Conservation (phyloP, 768 basidiomycete genomes). For the Calocybe cyanea region DNA sequence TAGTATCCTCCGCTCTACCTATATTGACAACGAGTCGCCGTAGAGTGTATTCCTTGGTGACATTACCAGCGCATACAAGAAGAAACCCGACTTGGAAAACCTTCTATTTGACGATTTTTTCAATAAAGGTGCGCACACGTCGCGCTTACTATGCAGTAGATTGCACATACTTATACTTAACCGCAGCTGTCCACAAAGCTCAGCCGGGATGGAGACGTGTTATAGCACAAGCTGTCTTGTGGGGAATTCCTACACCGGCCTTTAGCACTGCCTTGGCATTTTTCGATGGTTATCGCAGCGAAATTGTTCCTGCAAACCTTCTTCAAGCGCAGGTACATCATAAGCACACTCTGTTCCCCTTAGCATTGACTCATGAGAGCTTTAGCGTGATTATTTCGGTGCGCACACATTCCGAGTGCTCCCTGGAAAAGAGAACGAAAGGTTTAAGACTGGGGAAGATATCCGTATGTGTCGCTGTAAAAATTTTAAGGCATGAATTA, state of each 20-base stretch:
- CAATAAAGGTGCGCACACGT: conserved; percentile 63
- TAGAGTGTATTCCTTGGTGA: conserved; percentile 92
- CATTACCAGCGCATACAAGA: conserved; percentile 86
- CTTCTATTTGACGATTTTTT: conserved; percentile 97
- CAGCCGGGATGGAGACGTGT: conserved; percentile 99
- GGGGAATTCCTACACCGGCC: conserved; percentile 98
- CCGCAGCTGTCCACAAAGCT: conserved; percentile 80
- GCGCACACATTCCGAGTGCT: conserved; percentile 97
- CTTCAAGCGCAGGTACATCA: conserved; percentile 79
- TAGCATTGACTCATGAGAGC: background rate
- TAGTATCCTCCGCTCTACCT: too few relatives aligned
- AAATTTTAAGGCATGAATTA: conserved; percentile 6
- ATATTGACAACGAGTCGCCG: background rate
- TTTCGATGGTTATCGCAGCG: conserved; percentile 98
- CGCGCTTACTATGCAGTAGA: background rate
- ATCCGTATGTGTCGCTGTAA: conserved; percentile 88
- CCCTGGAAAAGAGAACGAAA: conserved; percentile 86
- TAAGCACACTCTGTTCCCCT: too few relatives aligned
- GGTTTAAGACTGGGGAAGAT: conserved; percentile 75
- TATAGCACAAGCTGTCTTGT: conserved; percentile 91
- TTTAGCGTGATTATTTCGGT: conserved; percentile 95
- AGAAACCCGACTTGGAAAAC: conserved; percentile 82
- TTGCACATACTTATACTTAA: conserved; percentile 2
- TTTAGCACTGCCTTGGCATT: conserved; percentile 97
- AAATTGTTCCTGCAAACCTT: conserved; percentile 89